Percentiles rank a stretch among this genome's conserved stretches.
phyloP scores from a whole-genome alignment of 163 green algal genomes.

The Chlamydomonas reinhardtii region DNA sequence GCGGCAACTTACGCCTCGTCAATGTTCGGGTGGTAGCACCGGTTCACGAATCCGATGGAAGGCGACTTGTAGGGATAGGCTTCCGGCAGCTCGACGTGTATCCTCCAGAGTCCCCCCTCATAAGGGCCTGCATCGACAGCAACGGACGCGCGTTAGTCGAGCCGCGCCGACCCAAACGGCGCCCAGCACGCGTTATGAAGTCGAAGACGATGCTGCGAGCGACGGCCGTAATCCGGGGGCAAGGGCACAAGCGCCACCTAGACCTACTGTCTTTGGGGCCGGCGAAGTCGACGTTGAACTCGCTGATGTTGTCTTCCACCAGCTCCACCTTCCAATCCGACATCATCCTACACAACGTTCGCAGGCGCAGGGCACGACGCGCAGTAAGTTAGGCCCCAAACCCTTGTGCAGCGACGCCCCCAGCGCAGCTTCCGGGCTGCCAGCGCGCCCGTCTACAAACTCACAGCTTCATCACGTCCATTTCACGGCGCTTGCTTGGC shows the following conservation, averaged over 20 bases:
- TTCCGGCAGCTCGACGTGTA: conserved; percentile 98
- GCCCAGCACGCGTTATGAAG: too few species aligned
- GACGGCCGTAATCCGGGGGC: too few species aligned
- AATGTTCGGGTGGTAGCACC: conserved; percentile 99
- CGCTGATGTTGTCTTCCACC: conserved; percentile 91
- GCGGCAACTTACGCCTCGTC: conserved; percentile 86
- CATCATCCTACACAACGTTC: conserved; percentile 90
- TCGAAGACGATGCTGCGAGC: too few species aligned
- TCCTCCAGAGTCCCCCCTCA: conserved; percentile 94
- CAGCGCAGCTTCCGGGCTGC: neutral
- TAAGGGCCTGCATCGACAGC: conserved; percentile 87
- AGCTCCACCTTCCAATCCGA: conserved; percentile 98
- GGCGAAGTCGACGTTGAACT: conserved; percentile 95
- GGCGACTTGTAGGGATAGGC: conserved; percentile 99
- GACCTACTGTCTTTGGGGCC: conserved; percentile 96
- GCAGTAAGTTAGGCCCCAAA: neutral
- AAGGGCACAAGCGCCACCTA: neutral
- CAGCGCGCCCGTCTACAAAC: conserved; percentile 20
- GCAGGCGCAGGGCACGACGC: neutral
- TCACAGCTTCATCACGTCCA: conserved; percentile 97
- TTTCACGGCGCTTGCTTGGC: conserved; percentile 84
- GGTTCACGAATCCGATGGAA: conserved; percentile 98
- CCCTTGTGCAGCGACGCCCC: neutral
- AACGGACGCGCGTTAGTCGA: neutral
- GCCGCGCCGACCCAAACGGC: too few species aligned